Percentiles rank a stretch among this genome's conserved stretches.
Conservation (phyloP, 768 basidiomycete genomes). For the Suillus variegatus region DNA sequence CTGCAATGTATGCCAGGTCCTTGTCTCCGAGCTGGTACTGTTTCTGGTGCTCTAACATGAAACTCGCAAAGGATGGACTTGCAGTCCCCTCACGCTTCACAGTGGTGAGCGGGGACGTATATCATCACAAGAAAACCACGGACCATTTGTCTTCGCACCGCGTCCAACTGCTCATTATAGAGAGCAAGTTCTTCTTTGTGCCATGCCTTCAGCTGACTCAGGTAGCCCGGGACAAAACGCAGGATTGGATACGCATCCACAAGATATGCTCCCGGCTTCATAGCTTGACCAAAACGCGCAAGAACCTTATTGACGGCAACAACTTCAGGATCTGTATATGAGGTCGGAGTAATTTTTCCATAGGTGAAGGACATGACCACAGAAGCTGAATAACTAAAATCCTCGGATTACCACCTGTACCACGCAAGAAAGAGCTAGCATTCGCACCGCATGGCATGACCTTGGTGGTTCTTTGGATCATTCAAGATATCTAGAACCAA, state of each 20-base stretch:
- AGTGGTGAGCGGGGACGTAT: not conserved
- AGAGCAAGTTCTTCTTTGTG: constrained; percentile 44
- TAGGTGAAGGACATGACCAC: not conserved
- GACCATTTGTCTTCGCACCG: constrained; percentile 32
- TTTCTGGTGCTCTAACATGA: constrained; percentile 37
- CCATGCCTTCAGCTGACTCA: constrained; percentile 52
- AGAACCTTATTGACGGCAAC: constrained; percentile 27
- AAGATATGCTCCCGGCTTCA: constrained; percentile 27
- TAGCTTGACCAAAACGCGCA: constrained; percentile 25
- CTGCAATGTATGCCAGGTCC: constrained; percentile 41
- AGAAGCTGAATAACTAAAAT: not conserved
- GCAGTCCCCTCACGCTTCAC: constrained; percentile 28
- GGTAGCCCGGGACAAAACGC: constrained; percentile 33
- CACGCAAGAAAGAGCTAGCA: not conserved
- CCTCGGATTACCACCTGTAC: not conserved
- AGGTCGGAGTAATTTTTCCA: constrained; percentile 27
- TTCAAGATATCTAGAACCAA: not conserved
- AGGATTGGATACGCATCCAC: constrained; percentile 28
- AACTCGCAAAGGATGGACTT: constrained; percentile 35
- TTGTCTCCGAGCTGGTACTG: constrained; percentile 34
- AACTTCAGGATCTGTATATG: constrained; percentile 38
- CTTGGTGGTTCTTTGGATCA: not conserved
- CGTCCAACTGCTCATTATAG: constrained; percentile 31
- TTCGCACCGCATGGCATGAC: not conserved
- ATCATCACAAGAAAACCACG: not conserved